Evolutionary conservation across 805 yeast genomes (phyloP).

Genomic region (Jamesozyma gamospora): DNA sequence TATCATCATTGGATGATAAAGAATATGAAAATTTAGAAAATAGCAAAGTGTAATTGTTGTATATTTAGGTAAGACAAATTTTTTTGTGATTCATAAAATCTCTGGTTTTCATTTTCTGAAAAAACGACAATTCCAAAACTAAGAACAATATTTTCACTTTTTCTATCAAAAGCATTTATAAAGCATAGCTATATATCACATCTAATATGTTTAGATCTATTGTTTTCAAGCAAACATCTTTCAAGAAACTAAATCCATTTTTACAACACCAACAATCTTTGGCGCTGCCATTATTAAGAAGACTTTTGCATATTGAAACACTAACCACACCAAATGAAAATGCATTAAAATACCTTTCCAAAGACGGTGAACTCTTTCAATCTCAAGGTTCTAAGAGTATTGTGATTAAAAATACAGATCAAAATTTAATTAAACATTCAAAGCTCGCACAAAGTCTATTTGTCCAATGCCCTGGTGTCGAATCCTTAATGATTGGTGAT

Average conservation of each 20-base stretch:
- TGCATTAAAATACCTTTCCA: conserved; percentile 53
- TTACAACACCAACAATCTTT: too few relatives aligned
- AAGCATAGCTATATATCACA: background rate
- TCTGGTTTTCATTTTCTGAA: too few relatives aligned
- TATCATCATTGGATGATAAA: too few relatives aligned
- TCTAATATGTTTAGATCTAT: background rate
- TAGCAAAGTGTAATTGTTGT: too few relatives aligned
- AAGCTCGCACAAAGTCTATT: conserved; percentile 55
- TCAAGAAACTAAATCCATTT: too few relatives aligned
- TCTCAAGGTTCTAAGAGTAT: conserved; percentile 26
- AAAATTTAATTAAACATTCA: conserved; percentile 34
- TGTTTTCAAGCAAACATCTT: too few relatives aligned
- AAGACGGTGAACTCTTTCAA: conserved; percentile 29
- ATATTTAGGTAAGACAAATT: too few relatives aligned
- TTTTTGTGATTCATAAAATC: too few relatives aligned
- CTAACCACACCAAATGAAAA: conserved; percentile 65
- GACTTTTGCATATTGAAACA: conserved; percentile 31
- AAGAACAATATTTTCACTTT: too few relatives aligned
- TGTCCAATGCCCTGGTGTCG: conserved; percentile 41
- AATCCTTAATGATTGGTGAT: conserved; percentile 63
- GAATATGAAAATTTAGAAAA: too few relatives aligned
- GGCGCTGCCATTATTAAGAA: conserved; percentile 4
- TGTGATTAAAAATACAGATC: conserved; percentile 27
- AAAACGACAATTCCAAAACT: too few relatives aligned
- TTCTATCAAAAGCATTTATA: too few relatives aligned